These are phyloP conservation scores for Micractinium conductrix DNA, from an alignment of 139 green algal genomes.

Conservation along the genomic window DNA sequence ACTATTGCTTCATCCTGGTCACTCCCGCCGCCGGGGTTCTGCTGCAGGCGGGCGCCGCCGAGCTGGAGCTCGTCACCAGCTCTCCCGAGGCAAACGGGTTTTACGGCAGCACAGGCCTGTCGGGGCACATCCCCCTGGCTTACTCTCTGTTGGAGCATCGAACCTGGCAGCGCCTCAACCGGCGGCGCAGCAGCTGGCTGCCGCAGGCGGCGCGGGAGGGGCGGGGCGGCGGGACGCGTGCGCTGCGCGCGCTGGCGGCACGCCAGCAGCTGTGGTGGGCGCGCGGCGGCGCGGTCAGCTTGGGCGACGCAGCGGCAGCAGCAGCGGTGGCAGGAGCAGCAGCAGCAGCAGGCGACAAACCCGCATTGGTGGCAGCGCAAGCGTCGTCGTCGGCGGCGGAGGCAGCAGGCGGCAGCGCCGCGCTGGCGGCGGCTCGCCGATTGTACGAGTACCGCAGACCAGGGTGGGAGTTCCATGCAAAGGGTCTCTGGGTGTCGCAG, in stretches of 20 bases:
- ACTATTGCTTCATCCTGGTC: not conserved
- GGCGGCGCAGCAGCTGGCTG: not conserved
- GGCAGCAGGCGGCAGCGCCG: too few relatives aligned
- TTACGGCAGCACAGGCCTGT: constrained; percentile 38
- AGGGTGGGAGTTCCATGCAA: constrained; percentile 57
- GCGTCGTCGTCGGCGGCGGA: too few relatives aligned
- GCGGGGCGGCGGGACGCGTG: too few relatives aligned
- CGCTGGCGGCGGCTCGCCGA: constrained; percentile 2
- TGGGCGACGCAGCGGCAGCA: too few relatives aligned
- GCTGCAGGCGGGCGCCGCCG: not conserved
- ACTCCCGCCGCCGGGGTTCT: too few relatives aligned
- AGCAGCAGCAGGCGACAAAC: too few relatives aligned
- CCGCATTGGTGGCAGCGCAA: too few relatives aligned
- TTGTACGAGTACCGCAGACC: constrained; percentile 48
- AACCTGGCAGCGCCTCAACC: constrained; percentile 34
- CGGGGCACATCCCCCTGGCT: constrained; percentile 49
- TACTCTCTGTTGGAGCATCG: constrained; percentile 57
- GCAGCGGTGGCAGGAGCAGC: too few relatives aligned
- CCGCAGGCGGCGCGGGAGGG: too few relatives aligned
- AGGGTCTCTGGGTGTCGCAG: constrained; percentile 39
- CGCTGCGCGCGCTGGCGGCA: too few relatives aligned
- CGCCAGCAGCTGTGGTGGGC: too few relatives aligned
- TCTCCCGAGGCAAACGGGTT: constrained; percentile 57
- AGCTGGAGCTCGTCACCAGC: constrained; percentile 36
- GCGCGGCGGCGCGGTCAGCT: too few relatives aligned